These are phyloP conservation scores for Neophaeococcomyces aloes DNA, from an alignment of 2,329 filamentous ascomycete species.

Conservation along the genomic window DNA sequence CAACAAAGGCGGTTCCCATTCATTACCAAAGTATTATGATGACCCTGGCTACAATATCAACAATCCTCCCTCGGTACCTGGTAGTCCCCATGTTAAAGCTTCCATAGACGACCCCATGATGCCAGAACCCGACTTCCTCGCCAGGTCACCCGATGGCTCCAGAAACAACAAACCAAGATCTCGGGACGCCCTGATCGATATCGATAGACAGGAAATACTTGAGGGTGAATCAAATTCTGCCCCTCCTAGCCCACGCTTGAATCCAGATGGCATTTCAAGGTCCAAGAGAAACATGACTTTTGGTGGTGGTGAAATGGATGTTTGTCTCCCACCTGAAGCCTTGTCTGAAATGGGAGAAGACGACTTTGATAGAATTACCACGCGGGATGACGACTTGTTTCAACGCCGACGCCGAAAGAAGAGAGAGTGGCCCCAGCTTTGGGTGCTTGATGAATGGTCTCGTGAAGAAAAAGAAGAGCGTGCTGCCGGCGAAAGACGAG, in stretches of 20 bases:
- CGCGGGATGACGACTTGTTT: constrained; percentile 31
- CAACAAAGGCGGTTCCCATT: constrained; percentile 8
- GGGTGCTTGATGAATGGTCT: constrained; percentile 79
- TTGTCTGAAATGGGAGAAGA: constrained; percentile 76
- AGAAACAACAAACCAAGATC: constrained; percentile 23
- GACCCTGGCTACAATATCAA: constrained; percentile 48
- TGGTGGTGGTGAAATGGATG: constrained; percentile 64
- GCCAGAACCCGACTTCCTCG: constrained; percentile 31
- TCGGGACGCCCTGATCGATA: constrained; percentile 36
- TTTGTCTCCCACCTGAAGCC: constrained; percentile 75
- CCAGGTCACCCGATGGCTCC: constrained; percentile 29
- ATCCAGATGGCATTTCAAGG: constrained; percentile 24
- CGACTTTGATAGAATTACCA: constrained; percentile 46
- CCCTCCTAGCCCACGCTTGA: constrained; percentile 30
- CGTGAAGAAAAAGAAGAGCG: constrained; percentile 79
- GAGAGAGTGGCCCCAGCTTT: constrained; percentile 75
- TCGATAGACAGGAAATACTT: constrained; percentile 27
- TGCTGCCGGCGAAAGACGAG: constrained; percentile 62
- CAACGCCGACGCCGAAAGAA: constrained; percentile 45
- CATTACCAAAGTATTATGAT: constrained; percentile 15
- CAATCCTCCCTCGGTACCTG: constrained; percentile 53
- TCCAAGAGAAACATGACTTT: constrained; percentile 49
- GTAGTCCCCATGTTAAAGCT: constrained; percentile 45
- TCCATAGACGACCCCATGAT: constrained; percentile 46
- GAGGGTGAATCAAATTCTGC: constrained; percentile 24